phyloP scores from a whole-genome alignment of 345 rosid genomes.

The Alliaria petiolata region DNA sequence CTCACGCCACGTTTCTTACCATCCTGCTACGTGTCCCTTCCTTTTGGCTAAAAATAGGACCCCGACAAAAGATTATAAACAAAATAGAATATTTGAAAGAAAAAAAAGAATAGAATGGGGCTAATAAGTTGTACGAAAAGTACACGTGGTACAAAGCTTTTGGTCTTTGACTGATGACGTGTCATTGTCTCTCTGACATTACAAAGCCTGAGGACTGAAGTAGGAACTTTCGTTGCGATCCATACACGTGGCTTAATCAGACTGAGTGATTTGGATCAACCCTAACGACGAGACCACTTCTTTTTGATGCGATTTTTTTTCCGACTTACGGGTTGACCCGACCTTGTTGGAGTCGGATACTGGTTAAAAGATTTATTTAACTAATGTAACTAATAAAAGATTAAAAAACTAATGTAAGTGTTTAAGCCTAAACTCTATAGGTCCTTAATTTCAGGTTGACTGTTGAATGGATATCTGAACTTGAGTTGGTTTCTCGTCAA shows the following conservation, averaged over 20 bases:
- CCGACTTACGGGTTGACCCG: neutral
- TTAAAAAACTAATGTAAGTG: too few relatives aligned
- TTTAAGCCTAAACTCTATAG: too few relatives aligned
- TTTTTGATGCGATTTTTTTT: neutral
- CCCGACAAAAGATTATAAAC: conserved; percentile 5
- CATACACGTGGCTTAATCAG: neutral
- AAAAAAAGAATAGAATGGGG: neutral
- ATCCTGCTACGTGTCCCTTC: conserved; percentile 7
- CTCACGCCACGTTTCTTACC: neutral
- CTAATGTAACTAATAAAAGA: too few relatives aligned
- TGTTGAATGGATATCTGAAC: too few relatives aligned
- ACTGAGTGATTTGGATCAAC: neutral
- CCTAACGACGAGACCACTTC: neutral
- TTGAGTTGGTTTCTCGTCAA: too few relatives aligned
- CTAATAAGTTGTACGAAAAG: conserved; percentile 22
- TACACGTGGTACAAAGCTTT: conserved; percentile 31
- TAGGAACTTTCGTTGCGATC: neutral
- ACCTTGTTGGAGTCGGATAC: neutral
- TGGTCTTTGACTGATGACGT: conserved; percentile 33
- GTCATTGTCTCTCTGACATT: conserved; percentile 8
- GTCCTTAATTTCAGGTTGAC: too few relatives aligned
- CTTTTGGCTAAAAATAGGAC: neutral
- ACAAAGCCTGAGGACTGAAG: neutral
- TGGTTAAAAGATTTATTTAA: too few relatives aligned
- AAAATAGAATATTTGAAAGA: neutral